These are phyloP conservation scores for Cydonia oblonga DNA, from an alignment of 331 rosid genomes.

Conservation along the genomic window DNA sequence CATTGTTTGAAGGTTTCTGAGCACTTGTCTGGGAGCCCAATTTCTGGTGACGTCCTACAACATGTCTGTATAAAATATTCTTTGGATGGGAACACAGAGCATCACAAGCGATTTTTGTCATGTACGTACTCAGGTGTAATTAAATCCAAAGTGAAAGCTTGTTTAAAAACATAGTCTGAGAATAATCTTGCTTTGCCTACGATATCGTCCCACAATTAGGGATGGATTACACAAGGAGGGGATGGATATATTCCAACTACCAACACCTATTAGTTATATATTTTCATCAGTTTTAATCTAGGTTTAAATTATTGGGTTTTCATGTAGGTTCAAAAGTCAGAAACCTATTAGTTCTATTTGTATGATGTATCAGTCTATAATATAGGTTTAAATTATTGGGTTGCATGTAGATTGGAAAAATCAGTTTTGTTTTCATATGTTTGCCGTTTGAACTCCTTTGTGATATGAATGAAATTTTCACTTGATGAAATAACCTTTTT, in stretches of 20 bases:
- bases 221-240: neutral
- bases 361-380: too few relatives aligned
- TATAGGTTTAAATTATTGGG: too few relatives aligned
- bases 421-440: neutral
- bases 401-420: neutral
- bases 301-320: neutral
- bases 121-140: neutral
- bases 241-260: conserved; percentile 18
- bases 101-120: conserved; percentile 8
- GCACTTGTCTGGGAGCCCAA: neutral
- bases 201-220: neutral
- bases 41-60: neutral
- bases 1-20: neutral
- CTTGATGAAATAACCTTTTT: too few relatives aligned
- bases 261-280: neutral
- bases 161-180: conserved; percentile 11
- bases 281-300: neutral
- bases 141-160: neutral
- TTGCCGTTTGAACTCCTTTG: neutral
- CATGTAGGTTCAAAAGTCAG: neutral
- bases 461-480: neutral
- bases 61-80: neutral
- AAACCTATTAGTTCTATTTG: too few relatives aligned
- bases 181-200: conserved; percentile 14
- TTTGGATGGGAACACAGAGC: neutral